Percentiles rank a stretch among this genome's conserved stretches.
These are phyloP conservation scores for Starmerella riodocensis DNA, from an alignment of 805 yeast species.

Conservation along the genomic window DNA sequence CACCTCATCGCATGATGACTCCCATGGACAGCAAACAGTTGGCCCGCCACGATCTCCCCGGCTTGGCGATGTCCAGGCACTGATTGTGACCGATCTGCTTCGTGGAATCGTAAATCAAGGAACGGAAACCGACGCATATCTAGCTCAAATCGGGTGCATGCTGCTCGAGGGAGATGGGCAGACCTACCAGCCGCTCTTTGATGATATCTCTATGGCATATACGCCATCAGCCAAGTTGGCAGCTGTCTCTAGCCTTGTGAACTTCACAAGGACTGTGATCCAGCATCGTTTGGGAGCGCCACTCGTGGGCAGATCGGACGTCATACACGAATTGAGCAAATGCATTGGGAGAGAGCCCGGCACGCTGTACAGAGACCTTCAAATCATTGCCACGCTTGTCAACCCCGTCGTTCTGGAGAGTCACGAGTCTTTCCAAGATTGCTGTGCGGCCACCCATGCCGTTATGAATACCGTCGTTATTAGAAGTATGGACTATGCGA, in stretches of 20 bases:
- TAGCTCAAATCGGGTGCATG: conserved; percentile 24
- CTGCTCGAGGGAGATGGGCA: conserved; percentile 21
- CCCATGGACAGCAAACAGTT: background rate
- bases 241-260: conserved; percentile 13
- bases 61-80: conserved; percentile 14
- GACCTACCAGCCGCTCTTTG: conserved; percentile 17
- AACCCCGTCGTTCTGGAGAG: conserved; percentile 23
- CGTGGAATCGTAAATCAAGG: conserved; percentile 22
- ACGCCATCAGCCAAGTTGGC: conserved; percentile 18
- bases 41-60: conserved; percentile 15
- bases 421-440: conserved; percentile 30
- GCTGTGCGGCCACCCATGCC: conserved; percentile 25
- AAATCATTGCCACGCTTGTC: conserved; percentile 26
- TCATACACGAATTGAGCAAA: conserved; percentile 26
- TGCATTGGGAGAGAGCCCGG: conserved; percentile 24
- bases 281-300: conserved; percentile 1
- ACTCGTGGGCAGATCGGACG: conserved; percentile 23
- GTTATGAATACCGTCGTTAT: conserved; percentile 19
- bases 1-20: background rate
- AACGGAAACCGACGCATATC: conserved; percentile 27
- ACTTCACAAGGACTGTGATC: conserved; percentile 7
- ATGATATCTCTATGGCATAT: conserved; percentile 15
- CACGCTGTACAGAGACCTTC: conserved; percentile 27
- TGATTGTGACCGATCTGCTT: conserved; percentile 27
- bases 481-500: conserved; percentile 22